Percentiles rank a stretch among this genome's conserved stretches.
Conservation (phyloP, 2,329 filamentous ascomycete species). For the Exophiala spinifera region DNA sequence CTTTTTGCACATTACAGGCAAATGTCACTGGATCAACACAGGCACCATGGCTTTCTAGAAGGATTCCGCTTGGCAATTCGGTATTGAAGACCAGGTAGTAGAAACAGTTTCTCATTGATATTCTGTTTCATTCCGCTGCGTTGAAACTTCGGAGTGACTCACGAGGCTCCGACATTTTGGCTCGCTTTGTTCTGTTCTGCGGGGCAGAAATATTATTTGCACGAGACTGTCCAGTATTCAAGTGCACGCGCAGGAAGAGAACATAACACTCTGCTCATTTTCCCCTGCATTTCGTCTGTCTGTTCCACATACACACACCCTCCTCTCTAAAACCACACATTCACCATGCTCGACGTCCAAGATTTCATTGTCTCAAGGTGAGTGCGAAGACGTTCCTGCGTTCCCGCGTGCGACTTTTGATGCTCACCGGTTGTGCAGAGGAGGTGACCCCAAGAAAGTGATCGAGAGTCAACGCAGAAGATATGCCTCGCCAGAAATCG, state of each 20-base stretch:
- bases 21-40: too few relatives aligned
- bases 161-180: conserved; percentile 14
- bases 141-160: conserved; percentile 10
- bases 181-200: too few relatives aligned
- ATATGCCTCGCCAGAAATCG: conserved; percentile 73
- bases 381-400: not conserved
- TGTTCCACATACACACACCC: not conserved
- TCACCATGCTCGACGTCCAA: conserved; percentile 68
- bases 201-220: conserved; percentile 4
- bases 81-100: too few relatives aligned
- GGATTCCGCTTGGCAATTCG: too few relatives aligned
- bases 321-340: not conserved
- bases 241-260: not conserved
- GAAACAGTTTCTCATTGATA: too few relatives aligned
- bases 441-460: conserved; percentile 87
- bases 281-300: conserved; percentile 2
- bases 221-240: not conserved
- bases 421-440: conserved; percentile 45
- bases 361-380: conserved; percentile 73
- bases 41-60: too few relatives aligned
- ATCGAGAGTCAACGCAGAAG: conserved; percentile 85
- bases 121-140: too few relatives aligned
- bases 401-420: not conserved
- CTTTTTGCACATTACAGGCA: too few relatives aligned
- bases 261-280: not conserved